Evolutionary conservation across 202 grass and related monocot genomes (phyloP), one percentile per base, ranked within the genome.

Genomic region (Dendrocalamus latiflorus): DNA sequence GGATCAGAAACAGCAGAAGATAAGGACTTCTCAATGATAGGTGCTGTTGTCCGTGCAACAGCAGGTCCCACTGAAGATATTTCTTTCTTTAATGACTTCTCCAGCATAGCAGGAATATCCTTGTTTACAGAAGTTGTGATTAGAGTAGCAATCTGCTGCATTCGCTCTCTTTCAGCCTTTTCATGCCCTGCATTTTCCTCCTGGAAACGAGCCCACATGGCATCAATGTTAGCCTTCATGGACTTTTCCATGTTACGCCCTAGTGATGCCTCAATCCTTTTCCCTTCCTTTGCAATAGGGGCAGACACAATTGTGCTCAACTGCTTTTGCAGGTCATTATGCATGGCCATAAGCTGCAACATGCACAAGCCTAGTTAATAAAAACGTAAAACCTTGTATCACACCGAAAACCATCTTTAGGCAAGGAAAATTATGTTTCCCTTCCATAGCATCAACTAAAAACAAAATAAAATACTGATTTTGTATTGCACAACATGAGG

Each of bases 181-280:
- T 98, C 95, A 82, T 83, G 79, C 76, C 85, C 94, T 66, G 82
- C 87, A 93, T 88, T 93, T 91, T 98, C 95, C 74, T 98, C 92
- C 84, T 91, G 81, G 73, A 86, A 77, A 64, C 92, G 92, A 67
- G 95, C 90, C 95, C 92, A 98, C 81, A 93, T 84, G 73, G 92
- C 92, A 77, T 98, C 95, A 65, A 86, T 42, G 43, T 93, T 98
- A 64, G 90, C 90, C 73, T 98, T 98, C 47, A 98, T 70, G 12
- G 86, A 88, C 65, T 93, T 98, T n/a, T 98, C 95, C 82, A 98
- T 90, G 66, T 82, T 90, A 67, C 92, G 90, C 59, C 88, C 84
- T 22, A 98, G 69, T 30, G 92, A 81, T 82, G 88, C 62, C 68
- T 98, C 95, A 17, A 98, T 82, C 75, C 92, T 91, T 83, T 91